Evolutionary conservation across 2,329 filamentous ascomycete species (phyloP).

Genomic region (Scopulariopsis brevicaulis): DNA sequence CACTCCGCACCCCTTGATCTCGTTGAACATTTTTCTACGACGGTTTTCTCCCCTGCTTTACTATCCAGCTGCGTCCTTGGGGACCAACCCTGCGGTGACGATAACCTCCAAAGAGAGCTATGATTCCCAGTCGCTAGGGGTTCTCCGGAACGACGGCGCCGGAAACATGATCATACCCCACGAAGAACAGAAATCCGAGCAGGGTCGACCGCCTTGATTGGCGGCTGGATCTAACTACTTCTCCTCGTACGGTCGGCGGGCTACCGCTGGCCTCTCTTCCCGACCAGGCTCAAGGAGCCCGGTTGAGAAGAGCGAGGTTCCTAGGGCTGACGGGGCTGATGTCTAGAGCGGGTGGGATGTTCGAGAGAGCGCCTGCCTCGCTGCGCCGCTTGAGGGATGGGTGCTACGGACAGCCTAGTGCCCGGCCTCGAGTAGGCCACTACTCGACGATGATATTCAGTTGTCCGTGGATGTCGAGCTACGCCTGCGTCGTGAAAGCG

Average conservation of each 20-base stretch:
- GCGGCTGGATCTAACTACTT: not conserved
- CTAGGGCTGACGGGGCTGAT: not conserved
- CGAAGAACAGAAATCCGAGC: slow-evolving; percentile 42
- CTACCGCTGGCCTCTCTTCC: not conserved
- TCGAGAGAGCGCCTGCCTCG: not conserved
- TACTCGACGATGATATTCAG: not conserved
- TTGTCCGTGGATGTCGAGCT: not conserved
- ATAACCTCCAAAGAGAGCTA: slow-evolving; percentile 7
- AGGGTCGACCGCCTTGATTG: slow-evolving; percentile 8
- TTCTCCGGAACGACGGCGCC: slow-evolving; percentile 4
- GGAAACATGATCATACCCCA: slow-evolving; percentile 4
- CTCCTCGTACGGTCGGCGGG: too few relatives aligned
- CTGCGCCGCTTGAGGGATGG: too few relatives aligned
- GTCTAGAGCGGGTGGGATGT: not conserved
- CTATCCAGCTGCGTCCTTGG: not conserved
- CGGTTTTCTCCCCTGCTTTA: not conserved
- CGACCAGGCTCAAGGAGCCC: not conserved
- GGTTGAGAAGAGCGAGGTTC: not conserved
- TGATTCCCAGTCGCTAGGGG: slow-evolving; percentile 2
- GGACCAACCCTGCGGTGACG: slow-evolving; percentile 7
- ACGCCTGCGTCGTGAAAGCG: not conserved
- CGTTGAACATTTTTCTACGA: too few relatives aligned
- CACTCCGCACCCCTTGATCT: too few relatives aligned
- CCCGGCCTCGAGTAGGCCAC: not conserved
- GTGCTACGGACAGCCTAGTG: not conserved